Evolutionary conservation across 805 yeast species (phyloP), one percentile per base, ranked within the genome.

Genomic region (Spathaspora gorwiae): DNA sequence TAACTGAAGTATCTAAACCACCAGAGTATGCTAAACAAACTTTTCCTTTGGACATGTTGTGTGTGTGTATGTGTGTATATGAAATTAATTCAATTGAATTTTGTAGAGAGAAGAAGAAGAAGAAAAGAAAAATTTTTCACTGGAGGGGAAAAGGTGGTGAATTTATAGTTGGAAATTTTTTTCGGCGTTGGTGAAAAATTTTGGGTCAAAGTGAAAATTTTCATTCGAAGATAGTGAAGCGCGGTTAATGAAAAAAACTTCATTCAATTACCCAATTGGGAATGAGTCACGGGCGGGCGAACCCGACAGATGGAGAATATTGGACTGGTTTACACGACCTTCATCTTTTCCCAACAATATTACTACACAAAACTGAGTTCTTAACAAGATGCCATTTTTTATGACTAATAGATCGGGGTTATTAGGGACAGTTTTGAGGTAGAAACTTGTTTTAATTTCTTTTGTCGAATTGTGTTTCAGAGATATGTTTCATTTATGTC

Each of bases 1-100:
- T 94, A 51, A 94, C 87, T 26, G 97, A 90, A 78, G 99, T 94
- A 66, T 94, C 99, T 61, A 94, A 80, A 76, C 99, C 99, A 61
- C 99, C 99, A 42, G 98, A 94, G 77, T 94, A 94, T 46, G 99
- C 99, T 68, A 94, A 81, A 80, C 99, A 94, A 68, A 94, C 99
- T 76, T 92, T 92, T 65, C 99, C 99, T 72, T 94, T 92, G 42
- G 96, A 84, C 97, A 90, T 90, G 60, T 35, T 45, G 40, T 35
- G 29, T 12, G 37, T 14, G 30, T 38, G 14, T 15, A 30, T 35
- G 11, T 31, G 26, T 40, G 3, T 37, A n/a, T n/a, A 36, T 36
- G 14, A 38, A 48, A 38, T 29, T 37, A 30, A 30, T 19, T 19
- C 24, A 19, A 19, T 19, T 19, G 24, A 19, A 19, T 19, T n/a